These are phyloP conservation scores for Monascus ruber DNA, from an alignment of 2,329 filamentous ascomycete species.

Conservation along the genomic window DNA sequence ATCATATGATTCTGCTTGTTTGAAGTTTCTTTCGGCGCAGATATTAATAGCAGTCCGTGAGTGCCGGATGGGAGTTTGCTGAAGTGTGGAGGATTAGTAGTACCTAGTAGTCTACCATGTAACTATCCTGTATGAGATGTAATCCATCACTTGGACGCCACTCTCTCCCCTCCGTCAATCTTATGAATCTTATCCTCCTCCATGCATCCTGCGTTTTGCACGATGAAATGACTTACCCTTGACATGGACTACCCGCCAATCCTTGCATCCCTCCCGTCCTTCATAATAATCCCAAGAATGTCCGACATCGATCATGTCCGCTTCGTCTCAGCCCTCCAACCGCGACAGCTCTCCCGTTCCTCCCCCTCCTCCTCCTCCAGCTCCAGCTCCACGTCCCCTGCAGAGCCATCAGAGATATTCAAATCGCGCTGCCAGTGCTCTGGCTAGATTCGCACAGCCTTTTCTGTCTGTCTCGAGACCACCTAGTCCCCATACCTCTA, in stretches of 20 bases:
- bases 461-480: constrained; percentile 44
- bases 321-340: constrained; percentile 1
- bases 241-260: constrained; percentile 1
- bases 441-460: constrained; percentile 43
- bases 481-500: constrained; percentile 39
- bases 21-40: too few relatives aligned
- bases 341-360: constrained; percentile 8
- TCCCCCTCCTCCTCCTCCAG: constrained; percentile 22
- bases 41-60: too few relatives aligned
- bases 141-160: neutral
- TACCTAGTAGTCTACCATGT: too few relatives aligned
- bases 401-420: constrained; percentile 29
- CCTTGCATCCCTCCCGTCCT: too few relatives aligned
- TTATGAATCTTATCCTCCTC: too few relatives aligned
- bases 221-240: too few relatives aligned
- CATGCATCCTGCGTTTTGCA: too few relatives aligned
- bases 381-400: constrained; percentile 25
- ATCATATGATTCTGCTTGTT: too few relatives aligned
- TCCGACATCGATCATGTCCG: constrained; percentile 13
- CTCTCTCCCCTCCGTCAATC: neutral
- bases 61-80: too few relatives aligned
- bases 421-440: constrained; percentile 34
- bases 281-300: too few relatives aligned
- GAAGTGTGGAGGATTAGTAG: too few relatives aligned
- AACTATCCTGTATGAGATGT: too few relatives aligned